phyloP scores from a whole-genome alignment of 257 asterid species.

The Echium plantagineum region DNA sequence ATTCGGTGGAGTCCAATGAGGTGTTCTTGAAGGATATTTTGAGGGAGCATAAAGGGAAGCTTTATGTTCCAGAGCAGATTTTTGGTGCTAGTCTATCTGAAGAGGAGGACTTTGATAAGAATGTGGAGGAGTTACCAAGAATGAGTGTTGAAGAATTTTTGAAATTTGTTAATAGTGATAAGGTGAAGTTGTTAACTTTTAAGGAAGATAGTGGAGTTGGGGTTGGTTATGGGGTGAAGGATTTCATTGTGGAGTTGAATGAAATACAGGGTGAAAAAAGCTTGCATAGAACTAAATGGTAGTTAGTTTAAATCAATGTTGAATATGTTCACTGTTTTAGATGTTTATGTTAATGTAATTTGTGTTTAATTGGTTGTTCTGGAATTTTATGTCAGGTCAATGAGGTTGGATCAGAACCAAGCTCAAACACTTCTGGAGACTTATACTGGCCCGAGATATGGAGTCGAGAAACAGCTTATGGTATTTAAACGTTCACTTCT shows the following conservation, averaged over 20 bases:
- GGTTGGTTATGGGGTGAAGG: constrained; percentile 31
- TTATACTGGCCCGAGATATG: constrained; percentile 68
- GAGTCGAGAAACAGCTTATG: constrained; percentile 78
- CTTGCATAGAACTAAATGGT: constrained; percentile 89
- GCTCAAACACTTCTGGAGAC: constrained; percentile 46
- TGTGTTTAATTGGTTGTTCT: constrained; percentile 9
- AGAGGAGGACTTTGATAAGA: constrained; percentile 72
- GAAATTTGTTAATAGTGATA: constrained; percentile 48
- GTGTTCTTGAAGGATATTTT: constrained; percentile 78
- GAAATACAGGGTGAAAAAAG: constrained; percentile 76
- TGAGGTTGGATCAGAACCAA: constrained; percentile 57
- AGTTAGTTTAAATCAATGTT: constrained; percentile 19
- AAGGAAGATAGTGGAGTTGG: constrained; percentile 45
- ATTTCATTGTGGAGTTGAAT: constrained; percentile 78
- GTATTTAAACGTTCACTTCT: constrained; percentile 21
- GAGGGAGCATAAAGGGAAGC: constrained; percentile 87
- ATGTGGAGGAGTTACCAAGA: constrained; percentile 63
- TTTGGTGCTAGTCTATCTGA: constrained; percentile 64
- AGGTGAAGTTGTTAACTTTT: constrained; percentile 61
- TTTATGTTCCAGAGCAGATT: constrained; percentile 88
- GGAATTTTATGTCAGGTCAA: constrained; percentile 42
- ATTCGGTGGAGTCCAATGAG: constrained; percentile 33
- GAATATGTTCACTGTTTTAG: constrained; percentile 9
- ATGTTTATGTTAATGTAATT: constrained; percentile 9
- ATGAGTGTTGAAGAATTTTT: constrained; percentile 62